Percentiles rank a stretch among this genome's conserved stretches.
These are phyloP conservation scores for Myxozyma melibiosi DNA, from an alignment of 805 yeast species.

Conservation along the genomic window DNA sequence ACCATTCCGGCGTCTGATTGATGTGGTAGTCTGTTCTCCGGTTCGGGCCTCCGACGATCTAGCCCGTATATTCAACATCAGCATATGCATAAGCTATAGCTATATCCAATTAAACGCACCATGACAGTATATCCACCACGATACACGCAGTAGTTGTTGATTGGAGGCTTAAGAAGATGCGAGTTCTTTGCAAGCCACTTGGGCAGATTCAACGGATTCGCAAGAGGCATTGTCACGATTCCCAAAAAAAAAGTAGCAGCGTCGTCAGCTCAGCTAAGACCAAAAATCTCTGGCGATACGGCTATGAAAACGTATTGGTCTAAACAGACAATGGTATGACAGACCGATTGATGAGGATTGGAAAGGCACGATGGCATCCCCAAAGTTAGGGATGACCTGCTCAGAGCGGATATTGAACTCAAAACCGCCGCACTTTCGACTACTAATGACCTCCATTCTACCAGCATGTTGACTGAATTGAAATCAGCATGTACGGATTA, in stretches of 20 bases:
- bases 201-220: conserved; percentile 58
- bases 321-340: too few relatives aligned
- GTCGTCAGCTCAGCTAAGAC: too few relatives aligned
- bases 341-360: too few relatives aligned
- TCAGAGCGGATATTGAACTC: too few relatives aligned
- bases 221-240: conserved; percentile 46
- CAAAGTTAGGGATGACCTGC: too few relatives aligned
- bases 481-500: too few relatives aligned
- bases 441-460: too few relatives aligned
- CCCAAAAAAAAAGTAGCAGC: not conserved
- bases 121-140: conserved; percentile 91
- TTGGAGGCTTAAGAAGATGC: conserved; percentile 84
- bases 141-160: conserved; percentile 86
- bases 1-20: conserved; percentile 93
- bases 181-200: conserved; percentile 80
- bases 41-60: conserved; percentile 92
- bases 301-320: too few relatives aligned
- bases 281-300: too few relatives aligned
- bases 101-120: conserved; percentile 44
- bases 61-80: not conserved
- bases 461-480: too few relatives aligned
- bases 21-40: conserved; percentile 91
- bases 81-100: not conserved
- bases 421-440: too few relatives aligned
- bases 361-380: too few relatives aligned